A percentile compares a stretch with the other conserved stretches of the same genome.
phyloP scores from a whole-genome alignment of 768 basidiomycete genomes.

The Rhizopogon vinicolor region DNA sequence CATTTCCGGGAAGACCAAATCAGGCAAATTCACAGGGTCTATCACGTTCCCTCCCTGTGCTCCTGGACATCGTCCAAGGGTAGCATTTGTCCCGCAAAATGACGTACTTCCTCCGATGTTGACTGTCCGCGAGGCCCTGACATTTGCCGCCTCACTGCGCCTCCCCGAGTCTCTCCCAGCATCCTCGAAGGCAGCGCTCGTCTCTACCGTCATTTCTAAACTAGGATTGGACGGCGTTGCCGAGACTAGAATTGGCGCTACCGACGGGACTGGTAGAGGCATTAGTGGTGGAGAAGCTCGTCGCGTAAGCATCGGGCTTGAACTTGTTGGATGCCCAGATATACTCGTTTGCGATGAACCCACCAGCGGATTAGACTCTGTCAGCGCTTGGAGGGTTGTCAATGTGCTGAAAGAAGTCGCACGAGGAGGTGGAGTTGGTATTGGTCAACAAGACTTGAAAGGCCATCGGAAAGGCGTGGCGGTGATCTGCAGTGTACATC shows the following conservation, averaged over 20 bases:
- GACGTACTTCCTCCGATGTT: slow-evolving; percentile 76
- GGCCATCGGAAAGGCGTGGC: slow-evolving; percentile 67
- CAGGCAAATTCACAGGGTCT: slow-evolving; percentile 59
- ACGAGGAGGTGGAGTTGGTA: slow-evolving; percentile 30
- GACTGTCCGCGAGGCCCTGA: slow-evolving; percentile 77
- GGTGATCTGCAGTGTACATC: slow-evolving; percentile 84
- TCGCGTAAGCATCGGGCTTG: slow-evolving; percentile 85
- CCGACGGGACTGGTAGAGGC: slow-evolving; percentile 67
- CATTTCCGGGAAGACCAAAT: slow-evolving; percentile 79
- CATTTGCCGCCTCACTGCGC: slow-evolving; percentile 83
- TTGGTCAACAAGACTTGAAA: slow-evolving; percentile 14
- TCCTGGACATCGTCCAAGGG: slow-evolving; percentile 38
- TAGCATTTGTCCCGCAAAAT: slow-evolving; percentile 86
- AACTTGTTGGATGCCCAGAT: slow-evolving; percentile 82
- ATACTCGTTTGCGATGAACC: slow-evolving; percentile 88
- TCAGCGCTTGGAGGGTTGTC: slow-evolving; percentile 80
- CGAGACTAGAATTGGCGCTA: slow-evolving; percentile 62
- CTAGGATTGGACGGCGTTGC: slow-evolving; percentile 71
- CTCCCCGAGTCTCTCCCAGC: slow-evolving; percentile 69
- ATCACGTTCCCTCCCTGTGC: slow-evolving; percentile 50
- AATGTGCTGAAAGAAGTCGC: slow-evolving; percentile 74
- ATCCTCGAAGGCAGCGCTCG: slow-evolving; percentile 60
- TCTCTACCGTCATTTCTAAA: slow-evolving; percentile 67
- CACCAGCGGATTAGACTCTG: slow-evolving; percentile 78
- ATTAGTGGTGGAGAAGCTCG: slow-evolving; percentile 93